phyloP scores from a whole-genome alignment of 345 rosid genomes.

The Xanthoceras sorbifolium region DNA sequence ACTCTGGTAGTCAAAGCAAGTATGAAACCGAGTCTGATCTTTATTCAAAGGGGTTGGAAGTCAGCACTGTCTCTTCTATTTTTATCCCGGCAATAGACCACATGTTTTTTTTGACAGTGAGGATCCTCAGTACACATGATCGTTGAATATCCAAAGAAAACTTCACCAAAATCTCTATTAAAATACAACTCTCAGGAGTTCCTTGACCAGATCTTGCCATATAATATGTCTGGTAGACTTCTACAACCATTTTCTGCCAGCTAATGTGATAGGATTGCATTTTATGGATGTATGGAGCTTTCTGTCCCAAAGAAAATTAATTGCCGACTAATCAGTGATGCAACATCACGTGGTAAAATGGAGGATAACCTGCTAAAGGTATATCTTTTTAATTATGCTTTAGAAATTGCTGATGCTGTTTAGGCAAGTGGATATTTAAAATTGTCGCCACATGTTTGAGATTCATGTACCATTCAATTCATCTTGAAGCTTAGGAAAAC shows the following conservation, averaged over 20 bases:
- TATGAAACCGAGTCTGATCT: not conserved
- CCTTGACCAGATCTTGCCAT: conserved; percentile 17
- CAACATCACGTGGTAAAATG: conserved; percentile 9
- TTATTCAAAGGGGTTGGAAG: conserved; percentile 7
- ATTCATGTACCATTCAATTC: conserved; percentile 17
- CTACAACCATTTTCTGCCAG: conserved; percentile 11
- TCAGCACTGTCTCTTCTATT: conserved; percentile 14
- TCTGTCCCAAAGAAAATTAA: not conserved
- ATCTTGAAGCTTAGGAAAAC: conserved; percentile 22
- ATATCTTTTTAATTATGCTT: conserved; percentile 11
- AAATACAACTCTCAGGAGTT: conserved; percentile 8
- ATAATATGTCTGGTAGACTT: not conserved
- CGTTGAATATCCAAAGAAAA: conserved; percentile 3
- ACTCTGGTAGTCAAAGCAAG: not conserved
- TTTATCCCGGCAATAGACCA: conserved; percentile 9
- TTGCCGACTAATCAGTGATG: conserved; percentile 23
- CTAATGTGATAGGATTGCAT: not conserved
- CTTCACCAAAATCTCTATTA: not conserved
- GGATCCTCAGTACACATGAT: not conserved
- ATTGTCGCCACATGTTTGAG: conserved; percentile 3
- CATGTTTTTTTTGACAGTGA: conserved; percentile 1
- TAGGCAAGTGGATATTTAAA: conserved; percentile 20
- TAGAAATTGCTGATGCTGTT: conserved; percentile 2
- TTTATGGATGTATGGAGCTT: not conserved
- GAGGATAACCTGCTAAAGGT: conserved; percentile 17